Base-by-base conservation (phyloP, 805 yeast species). In the Kuraishia cidri region DNA sequence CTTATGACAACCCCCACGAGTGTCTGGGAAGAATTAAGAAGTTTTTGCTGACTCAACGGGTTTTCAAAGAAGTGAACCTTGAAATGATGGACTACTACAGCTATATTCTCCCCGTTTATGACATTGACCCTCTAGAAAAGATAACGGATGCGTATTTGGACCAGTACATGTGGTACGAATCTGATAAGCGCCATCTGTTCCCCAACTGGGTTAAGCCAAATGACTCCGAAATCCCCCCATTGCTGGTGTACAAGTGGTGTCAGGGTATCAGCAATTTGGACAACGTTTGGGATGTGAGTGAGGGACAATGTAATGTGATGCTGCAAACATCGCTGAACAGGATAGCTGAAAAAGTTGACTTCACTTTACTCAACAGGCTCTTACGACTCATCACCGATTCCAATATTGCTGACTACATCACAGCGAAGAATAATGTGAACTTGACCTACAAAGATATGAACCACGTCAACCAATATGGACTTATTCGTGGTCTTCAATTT, bases 191-290 rank as follows among this genome's bases (percentile, higher is more conserved):
- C 37, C 74, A 78, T 6, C 56, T 92, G 18, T 92, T 92, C 57
- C 99, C 99, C 4, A 80, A 79, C 50, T 92, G 98, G 98, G 69
- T 92, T 25, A 92, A 92, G 50, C 98, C 99, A 6, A 75, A 83
- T 43, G 98, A 92, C 46, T 71, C 83, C 19, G 98, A 92, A 54
- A 80, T 92, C 15, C 94, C 97, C 1, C 98, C 96, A 0, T 55
- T 88, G 21, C 62, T 90, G 39, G 94, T 83, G 1, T 87, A 90
- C 58, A 90, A 88, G 50, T 92, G 96, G 95, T 77, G 86, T 46
- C 94, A 84, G 47, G 95, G 95, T 10, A 66, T 92, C 30, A 90
- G 86, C 51, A 85, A 86, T 42, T 54, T 87, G 33, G 59, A 72
- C 8, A 62, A 75, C 23, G 80, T 90, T 2, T 92, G 98, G 98